Percentiles rank a stretch among this genome's conserved stretches.
Evolutionary conservation across 768 basidiomycete species (phyloP).

Genomic region (Mycena vulgaris): DNA sequence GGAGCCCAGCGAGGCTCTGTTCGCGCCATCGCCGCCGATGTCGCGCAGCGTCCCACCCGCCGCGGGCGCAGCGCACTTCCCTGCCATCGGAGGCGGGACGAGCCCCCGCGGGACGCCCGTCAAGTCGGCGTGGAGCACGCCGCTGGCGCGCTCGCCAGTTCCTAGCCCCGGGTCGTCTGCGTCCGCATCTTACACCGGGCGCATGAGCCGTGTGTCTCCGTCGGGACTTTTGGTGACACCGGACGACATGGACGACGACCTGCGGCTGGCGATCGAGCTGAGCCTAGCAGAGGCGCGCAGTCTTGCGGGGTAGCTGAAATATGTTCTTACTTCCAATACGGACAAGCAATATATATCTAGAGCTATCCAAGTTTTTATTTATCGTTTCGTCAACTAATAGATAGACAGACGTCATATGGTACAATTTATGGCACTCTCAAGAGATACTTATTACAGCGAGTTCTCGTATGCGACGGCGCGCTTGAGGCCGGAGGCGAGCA

Average conservation of each 20-base stretch:
- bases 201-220: not conserved
- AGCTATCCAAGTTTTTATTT: not conserved
- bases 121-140: conserved; percentile 58
- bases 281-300: conserved; percentile 76
- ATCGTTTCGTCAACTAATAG: not conserved
- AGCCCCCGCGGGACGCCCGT: conserved; percentile 28
- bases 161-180: conserved; percentile 12
- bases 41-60: conserved; percentile 50
- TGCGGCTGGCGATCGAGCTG: conserved; percentile 76
- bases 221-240: conserved; percentile 2
- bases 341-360: conserved; percentile 4
- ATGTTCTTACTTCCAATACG: not conserved
- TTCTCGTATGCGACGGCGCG: conserved; percentile 39
- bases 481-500: conserved; percentile 31
- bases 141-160: conserved; percentile 46
- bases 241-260: conserved; percentile 73
- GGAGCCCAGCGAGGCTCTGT: conserved; percentile 72
- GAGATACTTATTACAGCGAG: conserved; percentile 10
- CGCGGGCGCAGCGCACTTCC: conserved; percentile 47
- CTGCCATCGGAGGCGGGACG: conserved; percentile 27
- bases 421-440: not conserved
- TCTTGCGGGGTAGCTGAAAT: not conserved
- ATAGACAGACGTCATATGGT: conserved; percentile 1
- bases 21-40: conserved; percentile 42
- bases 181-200: conserved; percentile 20